These are phyloP conservation scores for Thozetella sp. DNA, from an alignment of 495 filamentous ascomycete species.

Conservation along the genomic window DNA sequence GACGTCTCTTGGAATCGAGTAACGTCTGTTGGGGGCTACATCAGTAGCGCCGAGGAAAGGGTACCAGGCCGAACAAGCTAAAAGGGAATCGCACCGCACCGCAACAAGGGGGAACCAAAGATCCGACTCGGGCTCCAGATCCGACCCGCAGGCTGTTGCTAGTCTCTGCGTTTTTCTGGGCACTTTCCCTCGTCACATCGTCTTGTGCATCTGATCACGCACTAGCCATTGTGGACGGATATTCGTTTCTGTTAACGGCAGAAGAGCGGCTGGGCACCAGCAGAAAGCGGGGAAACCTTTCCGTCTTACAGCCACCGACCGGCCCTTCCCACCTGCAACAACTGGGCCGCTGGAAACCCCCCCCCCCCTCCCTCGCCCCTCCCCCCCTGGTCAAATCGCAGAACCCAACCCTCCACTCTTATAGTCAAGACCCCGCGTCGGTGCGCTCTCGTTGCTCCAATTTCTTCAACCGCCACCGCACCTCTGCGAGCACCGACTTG, in stretches of 20 bases:
- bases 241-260: background rate
- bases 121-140: background rate
- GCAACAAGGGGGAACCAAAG: no score
- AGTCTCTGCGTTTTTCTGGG: no score
- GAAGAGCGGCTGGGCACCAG: conserved; percentile 1
- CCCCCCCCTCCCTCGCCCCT: no score
- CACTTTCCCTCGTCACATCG: conserved; percentile 2
- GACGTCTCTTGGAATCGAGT: background rate
- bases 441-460: background rate
- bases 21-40: no score
- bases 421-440: conserved; percentile 1
- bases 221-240: background rate
- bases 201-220: background rate
- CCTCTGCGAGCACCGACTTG: background rate
- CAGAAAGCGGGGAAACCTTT: conserved; percentile 17
- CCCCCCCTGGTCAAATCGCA: background rate
- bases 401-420: background rate
- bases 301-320: conserved; percentile 14
- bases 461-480: background rate
- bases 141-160: background rate
- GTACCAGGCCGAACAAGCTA: no score
- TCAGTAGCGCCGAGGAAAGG: no score
- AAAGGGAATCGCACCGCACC: no score
- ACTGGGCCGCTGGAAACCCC: background rate
- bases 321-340: background rate